Evolutionary conservation across 2,329 filamentous ascomycete species (phyloP).

Genomic region (Pseudogymnoascus sp.): DNA sequence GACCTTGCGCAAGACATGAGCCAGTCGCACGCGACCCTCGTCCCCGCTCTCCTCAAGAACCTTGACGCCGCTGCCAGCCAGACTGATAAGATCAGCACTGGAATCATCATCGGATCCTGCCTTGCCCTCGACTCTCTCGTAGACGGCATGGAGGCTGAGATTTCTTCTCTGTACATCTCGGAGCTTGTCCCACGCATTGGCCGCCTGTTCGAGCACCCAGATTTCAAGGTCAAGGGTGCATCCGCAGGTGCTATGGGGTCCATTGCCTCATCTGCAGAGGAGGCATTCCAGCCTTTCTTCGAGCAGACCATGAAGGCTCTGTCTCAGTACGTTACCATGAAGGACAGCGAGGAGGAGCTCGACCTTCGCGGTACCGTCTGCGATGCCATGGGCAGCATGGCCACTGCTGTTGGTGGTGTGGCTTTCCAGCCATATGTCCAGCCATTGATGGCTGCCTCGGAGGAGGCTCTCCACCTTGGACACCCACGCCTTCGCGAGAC

Average conservation of each 20-base stretch:
- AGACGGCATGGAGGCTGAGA: constrained; percentile 72
- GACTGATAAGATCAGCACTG: constrained; percentile 67
- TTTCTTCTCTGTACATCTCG: constrained; percentile 74
- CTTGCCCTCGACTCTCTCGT: constrained; percentile 87
- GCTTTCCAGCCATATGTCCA: constrained; percentile 87
- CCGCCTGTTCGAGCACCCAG: constrained; percentile 73
- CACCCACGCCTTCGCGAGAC: constrained; percentile 91
- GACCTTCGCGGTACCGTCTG: constrained; percentile 84
- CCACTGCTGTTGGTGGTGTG: constrained; percentile 75
- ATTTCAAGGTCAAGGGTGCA: constrained; percentile 83
- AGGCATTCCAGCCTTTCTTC: constrained; percentile 86
- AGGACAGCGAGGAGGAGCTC: constrained; percentile 83
- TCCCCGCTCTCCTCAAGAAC: constrained; percentile 81
- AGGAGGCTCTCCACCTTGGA: constrained; percentile 81
- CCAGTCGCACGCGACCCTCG: constrained; percentile 75
- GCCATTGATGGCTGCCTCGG: constrained; percentile 84
- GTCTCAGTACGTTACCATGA: constrained; percentile 74
- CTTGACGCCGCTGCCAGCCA: constrained; percentile 70
- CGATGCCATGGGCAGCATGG: constrained; percentile 90
- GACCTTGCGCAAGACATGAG: constrained; percentile 87
- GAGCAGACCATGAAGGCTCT: constrained; percentile 85
- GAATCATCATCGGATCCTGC: constrained; percentile 84
- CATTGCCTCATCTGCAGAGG: constrained; percentile 77
- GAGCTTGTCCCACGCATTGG: constrained; percentile 82
- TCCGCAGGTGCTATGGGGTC: constrained; percentile 86